Evolutionary conservation across 306 rosid genomes (phyloP).

Genomic region (Glycyrrhiza uralensis): DNA sequence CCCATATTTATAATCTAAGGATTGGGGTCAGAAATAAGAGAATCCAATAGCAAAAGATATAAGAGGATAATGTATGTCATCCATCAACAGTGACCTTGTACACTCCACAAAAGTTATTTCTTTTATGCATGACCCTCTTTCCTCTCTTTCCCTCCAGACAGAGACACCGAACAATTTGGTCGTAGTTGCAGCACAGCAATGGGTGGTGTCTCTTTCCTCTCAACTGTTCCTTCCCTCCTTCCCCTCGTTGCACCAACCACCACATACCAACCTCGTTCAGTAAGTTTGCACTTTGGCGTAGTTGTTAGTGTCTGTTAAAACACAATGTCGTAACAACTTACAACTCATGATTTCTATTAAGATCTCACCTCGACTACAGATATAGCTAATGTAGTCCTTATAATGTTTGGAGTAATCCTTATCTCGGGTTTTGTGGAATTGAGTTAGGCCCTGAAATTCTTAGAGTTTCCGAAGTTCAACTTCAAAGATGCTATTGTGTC

Average conservation of each 20-base stretch:
- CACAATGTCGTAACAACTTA: constrained; percentile 14
- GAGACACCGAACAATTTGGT: constrained; percentile 1
- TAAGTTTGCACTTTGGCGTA: constrained; percentile 41
- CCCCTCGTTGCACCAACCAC: constrained; percentile 42
- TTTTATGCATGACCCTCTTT: neutral
- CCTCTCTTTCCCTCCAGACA: neutral
- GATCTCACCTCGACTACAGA: too few species aligned
- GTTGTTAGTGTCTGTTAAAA: neutral
- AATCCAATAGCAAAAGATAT: constrained; percentile 29
- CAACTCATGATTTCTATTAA: neutral
- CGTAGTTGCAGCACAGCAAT: constrained; percentile 30
- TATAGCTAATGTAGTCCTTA: too few species aligned
- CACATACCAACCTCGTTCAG: constrained; percentile 45
- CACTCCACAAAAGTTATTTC: constrained; percentile 21
- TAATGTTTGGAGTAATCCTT: too few species aligned
- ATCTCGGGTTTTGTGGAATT: too few species aligned
- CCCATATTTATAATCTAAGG: too few species aligned
- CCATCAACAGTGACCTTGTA: neutral
- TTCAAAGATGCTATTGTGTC: neutral
- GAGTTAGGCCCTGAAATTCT: too few species aligned
- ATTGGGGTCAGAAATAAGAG: constrained; percentile 30
- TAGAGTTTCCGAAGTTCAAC: too few species aligned
- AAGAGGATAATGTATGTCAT: constrained; percentile 32
- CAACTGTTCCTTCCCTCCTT: constrained; percentile 48
- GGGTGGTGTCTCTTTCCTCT: constrained; percentile 73